Conservation (phyloP, 164 flowering plant genomes). For the Vitis cinerea region DNA sequence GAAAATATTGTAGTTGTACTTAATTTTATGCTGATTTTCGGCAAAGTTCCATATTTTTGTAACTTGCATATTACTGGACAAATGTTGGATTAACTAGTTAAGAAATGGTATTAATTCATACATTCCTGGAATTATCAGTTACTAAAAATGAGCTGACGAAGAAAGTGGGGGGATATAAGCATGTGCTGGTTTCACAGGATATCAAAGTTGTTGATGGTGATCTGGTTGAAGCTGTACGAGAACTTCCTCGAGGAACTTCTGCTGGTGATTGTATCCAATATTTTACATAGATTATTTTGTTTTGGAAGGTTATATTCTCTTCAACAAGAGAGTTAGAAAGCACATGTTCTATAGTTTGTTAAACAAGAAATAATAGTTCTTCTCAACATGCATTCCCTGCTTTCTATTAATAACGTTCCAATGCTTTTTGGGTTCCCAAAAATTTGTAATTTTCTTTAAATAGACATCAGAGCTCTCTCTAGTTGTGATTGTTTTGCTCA, state of each 20-base stretch:
- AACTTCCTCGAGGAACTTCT: constrained; percentile 76
- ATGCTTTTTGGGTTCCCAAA: background rate
- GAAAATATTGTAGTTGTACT: background rate
- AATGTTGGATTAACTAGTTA: too few species aligned
- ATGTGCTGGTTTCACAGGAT: constrained; percentile 61
- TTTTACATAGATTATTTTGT: too few species aligned
- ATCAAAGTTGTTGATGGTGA: constrained; percentile 79
- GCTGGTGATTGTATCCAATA: constrained; percentile 89
- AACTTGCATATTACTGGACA: background rate
- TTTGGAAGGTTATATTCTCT: background rate
- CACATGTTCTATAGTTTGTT: too few species aligned
- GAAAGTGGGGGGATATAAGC: constrained; percentile 94
- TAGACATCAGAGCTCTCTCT: background rate
- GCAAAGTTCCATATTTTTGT: background rate
- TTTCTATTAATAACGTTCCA: background rate
- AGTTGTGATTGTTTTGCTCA: background rate
- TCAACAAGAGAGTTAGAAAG: background rate
- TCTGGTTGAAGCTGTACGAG: constrained; percentile 49
- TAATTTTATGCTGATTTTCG: background rate
- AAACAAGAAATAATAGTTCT: background rate
- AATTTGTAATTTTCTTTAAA: background rate
- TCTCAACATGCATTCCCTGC: background rate
- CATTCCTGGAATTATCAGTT: constrained; percentile 44
- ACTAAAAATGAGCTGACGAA: constrained; percentile 76
- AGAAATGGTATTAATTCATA: background rate